phyloP scores from a whole-genome alignment of 805 yeast genomes.

The Suhomyces sp. region DNA sequence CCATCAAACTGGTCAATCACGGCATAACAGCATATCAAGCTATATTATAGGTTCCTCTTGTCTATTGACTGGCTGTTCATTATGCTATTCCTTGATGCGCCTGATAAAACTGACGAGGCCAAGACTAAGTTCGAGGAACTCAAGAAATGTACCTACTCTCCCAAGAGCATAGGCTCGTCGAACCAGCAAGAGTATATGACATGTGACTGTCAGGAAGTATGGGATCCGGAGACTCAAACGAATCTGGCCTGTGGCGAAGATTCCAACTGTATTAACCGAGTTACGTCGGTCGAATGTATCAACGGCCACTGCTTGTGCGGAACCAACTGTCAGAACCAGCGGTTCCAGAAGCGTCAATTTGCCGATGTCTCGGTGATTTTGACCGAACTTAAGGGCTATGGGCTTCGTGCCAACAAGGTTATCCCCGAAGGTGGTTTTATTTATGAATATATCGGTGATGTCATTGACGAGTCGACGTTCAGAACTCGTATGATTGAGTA shows the following conservation, averaged over 20 bases:
- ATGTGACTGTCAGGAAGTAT: constrained; percentile 75
- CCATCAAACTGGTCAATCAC: not conserved
- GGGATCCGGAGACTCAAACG: constrained; percentile 32
- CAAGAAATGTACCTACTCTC: constrained; percentile 58
- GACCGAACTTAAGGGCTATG: constrained; percentile 86
- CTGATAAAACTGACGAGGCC: constrained; percentile 71
- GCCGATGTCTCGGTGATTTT: constrained; percentile 77
- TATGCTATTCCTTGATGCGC: constrained; percentile 14
- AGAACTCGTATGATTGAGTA: constrained; percentile 71
- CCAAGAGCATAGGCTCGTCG: constrained; percentile 61
- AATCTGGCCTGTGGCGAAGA: constrained; percentile 77
- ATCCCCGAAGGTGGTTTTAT: constrained; percentile 68
- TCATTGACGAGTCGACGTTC: constrained; percentile 77
- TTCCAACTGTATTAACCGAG: constrained; percentile 86
- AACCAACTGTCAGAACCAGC: constrained; percentile 73
- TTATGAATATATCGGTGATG: constrained; percentile 93
- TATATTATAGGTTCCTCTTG: not conserved
- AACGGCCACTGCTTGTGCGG: constrained; percentile 72
- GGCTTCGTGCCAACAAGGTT: constrained; percentile 66
- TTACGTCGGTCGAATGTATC: constrained; percentile 89
- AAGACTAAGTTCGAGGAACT: constrained; percentile 52
- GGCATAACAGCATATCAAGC: not conserved
- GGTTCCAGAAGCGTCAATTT: constrained; percentile 77
- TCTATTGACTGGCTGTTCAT: too few relatives aligned
- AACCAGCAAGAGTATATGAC: constrained; percentile 83